Conservation (phyloP, 2,329 filamentous ascomycete genomes). For the Fusarium kyushuense region DNA sequence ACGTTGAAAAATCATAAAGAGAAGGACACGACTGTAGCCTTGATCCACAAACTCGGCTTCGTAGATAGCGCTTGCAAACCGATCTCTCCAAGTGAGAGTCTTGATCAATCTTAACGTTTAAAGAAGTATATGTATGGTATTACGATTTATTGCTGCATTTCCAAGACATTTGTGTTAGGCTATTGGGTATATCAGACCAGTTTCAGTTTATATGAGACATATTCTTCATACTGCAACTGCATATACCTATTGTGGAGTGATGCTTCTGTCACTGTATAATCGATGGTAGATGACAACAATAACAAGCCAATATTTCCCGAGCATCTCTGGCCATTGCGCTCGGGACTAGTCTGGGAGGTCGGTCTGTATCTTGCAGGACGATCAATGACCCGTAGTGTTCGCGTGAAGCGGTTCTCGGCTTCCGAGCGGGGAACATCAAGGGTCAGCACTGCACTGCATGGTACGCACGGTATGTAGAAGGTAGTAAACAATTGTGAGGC, state of each 20-base stretch:
- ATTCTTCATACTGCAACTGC: slow-evolving; percentile 2
- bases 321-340: slow-evolving; percentile 10
- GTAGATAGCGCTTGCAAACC: slow-evolving; percentile 31
- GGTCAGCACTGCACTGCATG: slow-evolving; percentile 16
- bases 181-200: neutral
- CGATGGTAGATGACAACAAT: neutral
- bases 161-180: neutral
- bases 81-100: slow-evolving; percentile 13
- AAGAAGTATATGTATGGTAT: slow-evolving; percentile 12
- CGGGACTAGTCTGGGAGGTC: slow-evolving; percentile 12
- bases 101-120: slow-evolving; percentile 30
- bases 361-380: slow-evolving; percentile 23
- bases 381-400: slow-evolving; percentile 35
- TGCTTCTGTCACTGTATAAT: neutral
- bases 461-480: neutral
- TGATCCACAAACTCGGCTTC: slow-evolving; percentile 22
- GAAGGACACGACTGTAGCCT: slow-evolving; percentile 25
- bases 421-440: slow-evolving; percentile 42
- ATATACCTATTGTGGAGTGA: neutral
- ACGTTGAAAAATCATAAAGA: slow-evolving; percentile 34
- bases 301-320: neutral
- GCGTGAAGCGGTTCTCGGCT: slow-evolving; percentile 42
- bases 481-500: neutral
- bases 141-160: neutral
- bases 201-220: neutral